phyloP scores from a whole-genome alignment of 768 basidiomycete genomes.

The Nidularia sp. region DNA sequence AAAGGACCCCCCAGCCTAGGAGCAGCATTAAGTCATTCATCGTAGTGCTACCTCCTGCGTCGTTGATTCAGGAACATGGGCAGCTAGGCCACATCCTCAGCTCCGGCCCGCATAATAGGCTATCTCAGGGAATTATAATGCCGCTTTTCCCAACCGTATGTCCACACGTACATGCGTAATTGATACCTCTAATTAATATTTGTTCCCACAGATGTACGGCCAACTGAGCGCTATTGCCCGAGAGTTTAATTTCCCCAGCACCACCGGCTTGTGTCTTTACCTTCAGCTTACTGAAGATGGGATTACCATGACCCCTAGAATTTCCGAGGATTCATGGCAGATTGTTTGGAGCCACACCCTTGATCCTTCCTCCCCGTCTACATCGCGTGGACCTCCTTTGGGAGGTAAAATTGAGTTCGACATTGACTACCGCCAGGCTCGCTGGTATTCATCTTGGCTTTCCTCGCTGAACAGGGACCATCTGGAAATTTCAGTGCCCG shows the following conservation, averaged over 20 bases:
- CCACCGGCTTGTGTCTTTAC: slow-evolving; percentile 74
- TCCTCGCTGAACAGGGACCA: slow-evolving; percentile 40
- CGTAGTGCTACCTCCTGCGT: slow-evolving; percentile 61
- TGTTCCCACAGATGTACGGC: slow-evolving; percentile 54
- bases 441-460: slow-evolving; percentile 77
- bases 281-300: slow-evolving; percentile 60
- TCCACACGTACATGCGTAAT: not conserved
- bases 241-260: slow-evolving; percentile 80
- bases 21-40: slow-evolving; percentile 52
- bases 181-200: not conserved
- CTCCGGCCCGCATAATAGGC: slow-evolving; percentile 52
- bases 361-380: slow-evolving; percentile 29
- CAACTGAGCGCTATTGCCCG: slow-evolving; percentile 77
- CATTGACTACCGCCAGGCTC: slow-evolving; percentile 69
- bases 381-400: slow-evolving; percentile 48
- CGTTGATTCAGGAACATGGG: slow-evolving; percentile 55
- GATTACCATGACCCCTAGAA: slow-evolving; percentile 56
- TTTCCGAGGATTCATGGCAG: slow-evolving; percentile 78
- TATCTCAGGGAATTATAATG: slow-evolving; percentile 70
- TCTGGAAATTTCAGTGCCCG: slow-evolving; percentile 35
- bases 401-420: slow-evolving; percentile 85
- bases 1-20: slow-evolving; percentile 24
- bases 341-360: slow-evolving; percentile 64
- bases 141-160: slow-evolving; percentile 70
- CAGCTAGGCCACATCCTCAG: slow-evolving; percentile 55